Conservation (phyloP, 495 filamentous ascomycete genomes). For the Penicillium silybi region DNA sequence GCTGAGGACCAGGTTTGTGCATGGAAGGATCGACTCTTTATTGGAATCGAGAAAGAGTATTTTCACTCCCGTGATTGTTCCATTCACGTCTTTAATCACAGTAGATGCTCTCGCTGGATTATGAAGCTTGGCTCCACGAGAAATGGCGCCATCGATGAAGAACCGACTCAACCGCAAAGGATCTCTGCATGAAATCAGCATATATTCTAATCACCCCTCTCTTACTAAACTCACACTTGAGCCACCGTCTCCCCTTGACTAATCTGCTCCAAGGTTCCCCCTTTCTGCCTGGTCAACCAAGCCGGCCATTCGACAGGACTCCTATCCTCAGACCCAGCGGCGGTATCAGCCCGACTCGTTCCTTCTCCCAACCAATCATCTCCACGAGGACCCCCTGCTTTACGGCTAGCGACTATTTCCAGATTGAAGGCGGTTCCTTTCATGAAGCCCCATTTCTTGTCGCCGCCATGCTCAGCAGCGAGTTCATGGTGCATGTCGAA, state of each 20-base stretch:
- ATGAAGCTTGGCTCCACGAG: slow-evolving; percentile 64
- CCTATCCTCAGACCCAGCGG: no score
- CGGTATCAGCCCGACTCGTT: no score
- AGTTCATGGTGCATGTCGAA: slow-evolving; percentile 65
- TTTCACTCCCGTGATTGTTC: slow-evolving; percentile 47
- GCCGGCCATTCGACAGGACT: no score
- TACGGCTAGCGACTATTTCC: no score
- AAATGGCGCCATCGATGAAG: slow-evolving; percentile 52
- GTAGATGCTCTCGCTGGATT: slow-evolving; percentile 56
- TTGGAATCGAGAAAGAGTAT: slow-evolving; percentile 30
- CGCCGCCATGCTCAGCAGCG: slow-evolving; percentile 57
- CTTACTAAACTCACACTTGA: no score
- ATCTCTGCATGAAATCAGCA: slow-evolving; percentile 37
- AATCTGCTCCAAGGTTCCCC: no score
- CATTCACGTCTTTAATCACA: slow-evolving; percentile 45
- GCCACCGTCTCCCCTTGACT: no score
- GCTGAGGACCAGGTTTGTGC: slow-evolving; percentile 60
- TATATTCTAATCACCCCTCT: neutral
- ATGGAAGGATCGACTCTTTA: slow-evolving; percentile 26
- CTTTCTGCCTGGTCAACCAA: no score
- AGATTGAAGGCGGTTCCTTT: slow-evolving; percentile 57
- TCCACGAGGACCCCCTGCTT: no score
- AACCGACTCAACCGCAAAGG: slow-evolving; percentile 61
- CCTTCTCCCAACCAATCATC: no score
- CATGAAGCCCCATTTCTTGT: slow-evolving; percentile 63